Conservation (phyloP, 2,329 filamentous ascomycete genomes). For the Cladosporium sp. region DNA sequence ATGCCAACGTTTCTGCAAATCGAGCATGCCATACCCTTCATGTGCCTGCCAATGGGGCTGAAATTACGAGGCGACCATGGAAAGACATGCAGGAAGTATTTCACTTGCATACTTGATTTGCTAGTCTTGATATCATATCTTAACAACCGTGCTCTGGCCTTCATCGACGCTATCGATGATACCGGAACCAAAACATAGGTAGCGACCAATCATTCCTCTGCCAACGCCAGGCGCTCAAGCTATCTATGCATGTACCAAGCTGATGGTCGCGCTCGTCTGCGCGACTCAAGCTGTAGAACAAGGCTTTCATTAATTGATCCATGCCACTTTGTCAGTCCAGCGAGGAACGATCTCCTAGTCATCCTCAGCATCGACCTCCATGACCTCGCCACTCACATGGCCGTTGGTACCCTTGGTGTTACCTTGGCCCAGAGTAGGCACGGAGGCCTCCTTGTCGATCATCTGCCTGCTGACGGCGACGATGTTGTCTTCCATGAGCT, state of each 20-base stretch:
- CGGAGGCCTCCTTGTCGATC: conserved; percentile 98
- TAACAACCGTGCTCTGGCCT: not conserved
- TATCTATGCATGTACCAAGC: conserved; percentile 1
- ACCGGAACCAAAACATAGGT: not conserved
- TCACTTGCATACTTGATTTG: not conserved
- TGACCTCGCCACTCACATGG: conserved; percentile 16
- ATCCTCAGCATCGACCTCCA: conserved; percentile 23
- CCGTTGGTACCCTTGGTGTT: conserved; percentile 17
- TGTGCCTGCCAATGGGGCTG: no score
- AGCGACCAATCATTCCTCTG: not conserved
- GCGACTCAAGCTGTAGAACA: no score
- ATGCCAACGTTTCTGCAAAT: no score
- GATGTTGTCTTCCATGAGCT: conserved; percentile 98
- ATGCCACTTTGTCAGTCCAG: not conserved
- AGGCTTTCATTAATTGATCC: not conserved
- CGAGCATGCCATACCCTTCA: no score
- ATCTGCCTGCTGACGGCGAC: conserved; percentile 97
- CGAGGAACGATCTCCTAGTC: conserved; percentile 13
- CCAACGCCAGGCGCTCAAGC: not conserved
- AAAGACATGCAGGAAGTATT: no score
- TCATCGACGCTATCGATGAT: not conserved
- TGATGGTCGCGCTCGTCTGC: no score
- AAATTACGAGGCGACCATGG: no score
- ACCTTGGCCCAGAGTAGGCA: conserved; percentile 65
- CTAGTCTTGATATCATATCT: conserved; percentile 2